Base-by-base conservation (phyloP, 2,329 filamentous ascomycete genomes). In the Hypocreales sp. region DNA sequence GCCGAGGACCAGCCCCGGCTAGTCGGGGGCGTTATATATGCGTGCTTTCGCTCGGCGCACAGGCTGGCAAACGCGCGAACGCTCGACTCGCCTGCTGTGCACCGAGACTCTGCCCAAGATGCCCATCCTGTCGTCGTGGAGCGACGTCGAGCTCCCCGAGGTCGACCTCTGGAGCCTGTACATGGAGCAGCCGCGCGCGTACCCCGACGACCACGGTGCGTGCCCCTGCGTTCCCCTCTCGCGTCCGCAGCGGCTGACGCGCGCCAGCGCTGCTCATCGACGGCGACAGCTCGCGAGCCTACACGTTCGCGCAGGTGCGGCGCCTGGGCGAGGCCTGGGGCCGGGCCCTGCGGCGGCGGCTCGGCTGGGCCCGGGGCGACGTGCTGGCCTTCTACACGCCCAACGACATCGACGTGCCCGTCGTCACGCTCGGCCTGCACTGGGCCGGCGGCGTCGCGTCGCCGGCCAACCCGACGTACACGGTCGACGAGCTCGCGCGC, bases 391-490 rank as follows among this genome's bases (percentile, higher is more conserved):
- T 93, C 29, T 93, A 78, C 59, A 76, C 81, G 4, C 80, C 84
- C 16, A 94, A 95, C 49, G 74, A 67, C 48, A 78, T 94, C 45
- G 86, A 94, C 49, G 82, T 77, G 0, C 76, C 82, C 1, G 60
- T 76, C 4, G 53, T 84, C 25, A 81, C 72, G 50, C 82, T 81
- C 61, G 86, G 84, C 16, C 65, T 72, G 8, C 71, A 79, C 37
- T 94, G 82, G 79, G 79, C 82, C 1, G 86, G 84, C 24, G 84
- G 80, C 17, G 60, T 82, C 27, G 56, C 82, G 8, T 83, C 77
- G n/a, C 83, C 86, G 0, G 84, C 82, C 3, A 94, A 94, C 45
- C 84, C 86, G 13, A 72, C 74, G 4, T 93, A 93, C 53, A 92
- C 80, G 0, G 69, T 68, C 9, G 72, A 82, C 8, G 87, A 95